These are phyloP conservation scores for Tulasnella sp. DNA, from an alignment of 768 basidiomycete genomes.

Conservation along the genomic window DNA sequence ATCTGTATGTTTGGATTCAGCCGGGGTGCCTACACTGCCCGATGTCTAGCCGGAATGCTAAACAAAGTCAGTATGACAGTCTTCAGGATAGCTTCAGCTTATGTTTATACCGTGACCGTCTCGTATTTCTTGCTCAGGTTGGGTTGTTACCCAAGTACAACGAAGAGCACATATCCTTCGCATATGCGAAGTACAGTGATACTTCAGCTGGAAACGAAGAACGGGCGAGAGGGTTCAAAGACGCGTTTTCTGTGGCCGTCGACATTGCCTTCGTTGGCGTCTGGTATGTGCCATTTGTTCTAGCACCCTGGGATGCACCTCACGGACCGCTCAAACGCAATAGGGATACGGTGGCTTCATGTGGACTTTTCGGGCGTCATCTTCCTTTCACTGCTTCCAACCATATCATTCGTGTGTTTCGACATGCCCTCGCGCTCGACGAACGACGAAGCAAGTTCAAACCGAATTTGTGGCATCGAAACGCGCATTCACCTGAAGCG, in stretches of 20 bases:
- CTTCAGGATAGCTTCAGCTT: not conserved
- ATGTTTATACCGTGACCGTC: too few relatives aligned
- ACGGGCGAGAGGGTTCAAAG: constrained; percentile 21
- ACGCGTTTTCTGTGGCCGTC: constrained; percentile 20
- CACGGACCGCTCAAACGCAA: not conserved
- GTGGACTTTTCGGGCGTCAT: constrained; percentile 10
- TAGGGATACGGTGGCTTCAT: constrained; percentile 20
- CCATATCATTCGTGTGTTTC: constrained; percentile 19
- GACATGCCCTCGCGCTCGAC: constrained; percentile 31
- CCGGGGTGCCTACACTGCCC: constrained; percentile 36
- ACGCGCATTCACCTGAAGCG: not conserved
- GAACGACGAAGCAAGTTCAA: constrained; percentile 22
- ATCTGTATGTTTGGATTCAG: constrained; percentile 37
- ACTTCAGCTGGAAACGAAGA: not conserved
- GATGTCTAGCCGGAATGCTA: constrained; percentile 36
- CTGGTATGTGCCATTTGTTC: constrained; percentile 16
- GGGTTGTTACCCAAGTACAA: constrained; percentile 37
- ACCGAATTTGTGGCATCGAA: constrained; percentile 40
- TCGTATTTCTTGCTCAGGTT: not conserved
- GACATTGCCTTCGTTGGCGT: constrained; percentile 36
- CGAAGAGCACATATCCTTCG: constrained; percentile 37
- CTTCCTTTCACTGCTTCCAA: constrained; percentile 31
- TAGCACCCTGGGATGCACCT: too few relatives aligned
- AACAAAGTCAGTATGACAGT: constrained; percentile 31
- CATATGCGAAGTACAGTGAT: constrained; percentile 22